Percentiles rank a stretch among this genome's conserved stretches.
These are phyloP conservation scores for Pseudonitzschia delicatissima DNA, from an alignment of 108 stramenopile species.

Conservation along the genomic window DNA sequence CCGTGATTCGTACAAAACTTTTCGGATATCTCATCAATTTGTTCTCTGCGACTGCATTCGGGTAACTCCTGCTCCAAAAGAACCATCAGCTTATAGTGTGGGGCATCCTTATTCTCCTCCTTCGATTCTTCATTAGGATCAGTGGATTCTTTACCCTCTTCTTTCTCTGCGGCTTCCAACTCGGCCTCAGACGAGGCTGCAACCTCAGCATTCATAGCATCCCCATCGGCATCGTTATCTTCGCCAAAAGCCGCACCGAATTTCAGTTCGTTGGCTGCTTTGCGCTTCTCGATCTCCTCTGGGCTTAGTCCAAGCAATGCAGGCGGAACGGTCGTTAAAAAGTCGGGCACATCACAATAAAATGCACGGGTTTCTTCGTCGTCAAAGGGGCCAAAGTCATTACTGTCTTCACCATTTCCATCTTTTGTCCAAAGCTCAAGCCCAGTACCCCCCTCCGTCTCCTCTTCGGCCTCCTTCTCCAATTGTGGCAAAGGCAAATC, in stretches of 20 bases:
- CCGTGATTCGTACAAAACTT: conserved; percentile 81
- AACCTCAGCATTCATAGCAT: conserved; percentile 29
- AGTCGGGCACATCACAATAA: conserved; percentile 93
- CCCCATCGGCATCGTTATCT: conserved; percentile 37
- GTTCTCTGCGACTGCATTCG: conserved; percentile 81
- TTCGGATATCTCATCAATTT: conserved; percentile 88
- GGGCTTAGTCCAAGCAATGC: conserved; percentile 76
- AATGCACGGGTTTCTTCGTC: conserved; percentile 89
- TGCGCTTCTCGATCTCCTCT: conserved; percentile 72
- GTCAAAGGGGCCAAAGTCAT: conserved; percentile 87
- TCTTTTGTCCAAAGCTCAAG: conserved; percentile 78
- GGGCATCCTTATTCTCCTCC: conserved; percentile 74
- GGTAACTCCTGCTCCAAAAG: conserved; percentile 92
- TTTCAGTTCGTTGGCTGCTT: conserved; percentile 56
- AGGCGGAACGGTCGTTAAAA: conserved; percentile 86
- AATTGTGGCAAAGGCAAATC: conserved; percentile 66
- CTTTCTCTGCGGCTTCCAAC: conserved; percentile 48
- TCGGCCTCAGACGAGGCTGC: conserved; percentile 42
- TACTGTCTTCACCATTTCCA: conserved; percentile 55
- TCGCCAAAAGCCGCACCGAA: conserved; percentile 51
- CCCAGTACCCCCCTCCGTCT: conserved; percentile 49
- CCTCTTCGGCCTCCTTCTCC: conserved; percentile 67
- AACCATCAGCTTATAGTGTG: conserved; percentile 82
- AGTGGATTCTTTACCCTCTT: conserved; percentile 28
- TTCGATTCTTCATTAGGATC: conserved; percentile 29